Evolutionary conservation across 495 filamentous ascomycete species (phyloP), one percentile per base, ranked within the genome.

Genomic region (Tuber calosporum): DNA sequence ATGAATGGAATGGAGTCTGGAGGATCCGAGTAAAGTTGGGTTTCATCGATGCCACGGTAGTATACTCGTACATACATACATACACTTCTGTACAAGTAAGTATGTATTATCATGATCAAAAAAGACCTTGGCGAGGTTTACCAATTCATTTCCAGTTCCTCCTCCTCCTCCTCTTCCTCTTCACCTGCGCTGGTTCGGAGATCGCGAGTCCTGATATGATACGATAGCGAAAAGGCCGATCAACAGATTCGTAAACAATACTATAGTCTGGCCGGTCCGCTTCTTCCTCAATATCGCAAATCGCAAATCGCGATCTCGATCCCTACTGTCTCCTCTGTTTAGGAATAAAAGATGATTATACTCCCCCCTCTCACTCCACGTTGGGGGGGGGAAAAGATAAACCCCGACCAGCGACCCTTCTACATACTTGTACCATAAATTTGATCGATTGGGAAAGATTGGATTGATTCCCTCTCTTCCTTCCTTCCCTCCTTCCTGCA

Each of bases 241-340:
- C 53, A 62, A 62, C n/a, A 62, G 53, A 30, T 30, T 62, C 53
- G 53, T 15, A 62, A 30, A 62, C 53, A 62, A 62, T 62, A 62
- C 30, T 8, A 30, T 30, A 30, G 53, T 62, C 26, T n/a, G n/a
- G n/a, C n/a, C n/a, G n/a, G n/a, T n/a, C n/a, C n/a, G n/a, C 42
- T 43, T 4, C 42, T 19, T 9, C 40, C 13, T 9, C 40, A 41
- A 3, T 3, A 41, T 9, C 15, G 42, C n/a, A 15, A 17, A 62
- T 62, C 26, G 53, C 53, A 30, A 62, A 62, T 62, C 53, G 53
- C 53, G 53, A 62, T 62, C 53, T 62, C 53, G 53, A 62, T 62
- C 53, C 9, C n/a, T 11, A 26, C 48, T 30, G 11, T 26, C 53
- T n/a, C 26, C 22, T 8, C 45, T 22, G 26, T n/a, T n/a, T n/a